Conservation (phyloP, 73 alveolate species). For the Durusdinium trenchii region DNA sequence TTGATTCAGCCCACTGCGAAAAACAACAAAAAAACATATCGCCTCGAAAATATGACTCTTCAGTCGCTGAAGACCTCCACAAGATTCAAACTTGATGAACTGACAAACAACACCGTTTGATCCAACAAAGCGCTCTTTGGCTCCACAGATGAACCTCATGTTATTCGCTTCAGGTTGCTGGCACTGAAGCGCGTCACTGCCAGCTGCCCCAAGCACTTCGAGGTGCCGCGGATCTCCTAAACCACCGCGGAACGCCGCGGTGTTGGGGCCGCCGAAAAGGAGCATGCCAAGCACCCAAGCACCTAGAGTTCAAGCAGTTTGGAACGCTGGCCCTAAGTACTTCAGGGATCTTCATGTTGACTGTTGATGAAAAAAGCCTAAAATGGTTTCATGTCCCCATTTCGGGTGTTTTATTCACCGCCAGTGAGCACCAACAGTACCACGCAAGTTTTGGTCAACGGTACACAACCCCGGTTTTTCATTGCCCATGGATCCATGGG, state of each 20-base stretch:
- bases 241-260: not conserved
- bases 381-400: not conserved
- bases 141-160: too few relatives aligned
- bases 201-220: slow-evolving; percentile 89
- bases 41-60: too few relatives aligned
- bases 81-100: too few relatives aligned
- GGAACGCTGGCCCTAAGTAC: not conserved
- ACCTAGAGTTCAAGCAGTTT: not conserved
- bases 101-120: too few relatives aligned
- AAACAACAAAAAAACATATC: too few relatives aligned
- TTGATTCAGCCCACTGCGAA: too few relatives aligned
- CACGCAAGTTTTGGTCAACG: not conserved
- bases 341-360: not conserved
- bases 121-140: too few relatives aligned
- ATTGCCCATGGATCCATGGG: not conserved
- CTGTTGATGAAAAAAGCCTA: not conserved
- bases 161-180: slow-evolving; percentile 2
- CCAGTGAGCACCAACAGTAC: not conserved
- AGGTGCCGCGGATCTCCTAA: slow-evolving; percentile 24
- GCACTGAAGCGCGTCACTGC: slow-evolving; percentile 92
- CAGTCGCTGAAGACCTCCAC: too few relatives aligned
- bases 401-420: not conserved
- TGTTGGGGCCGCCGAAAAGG: not conserved
- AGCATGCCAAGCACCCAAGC: not conserved
- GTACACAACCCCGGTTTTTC: not conserved